Evolutionary conservation across 2,329 filamentous ascomycete genomes (phyloP), one percentile per base, ranked within the genome.

Genomic region (Calonectria naviculata): DNA sequence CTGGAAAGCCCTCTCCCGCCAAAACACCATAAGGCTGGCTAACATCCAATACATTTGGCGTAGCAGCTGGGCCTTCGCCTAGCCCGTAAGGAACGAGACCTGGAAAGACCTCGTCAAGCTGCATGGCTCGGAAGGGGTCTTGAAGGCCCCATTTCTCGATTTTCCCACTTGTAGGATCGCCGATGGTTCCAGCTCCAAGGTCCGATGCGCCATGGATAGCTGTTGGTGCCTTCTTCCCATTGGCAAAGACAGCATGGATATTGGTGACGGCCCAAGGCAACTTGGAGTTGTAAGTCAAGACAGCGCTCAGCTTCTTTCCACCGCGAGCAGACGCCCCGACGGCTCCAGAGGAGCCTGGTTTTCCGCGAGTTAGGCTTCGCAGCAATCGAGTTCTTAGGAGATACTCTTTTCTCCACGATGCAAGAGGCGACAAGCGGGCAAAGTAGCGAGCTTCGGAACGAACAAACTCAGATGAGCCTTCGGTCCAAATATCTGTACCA

Each of bases 331-430:
- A 87, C 13, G 89, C 84, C 13, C 90, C 89, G 67, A 86, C 83
- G 34, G 83, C 89, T 80, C 78, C 84, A 34, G 87, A 81, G 12
- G 86, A 85, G 76, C 89, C 84, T 70, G 96, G 95, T 80, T 95
- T 97, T 62, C 96, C 97, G 71, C 94, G 92, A 56, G 89, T 89
- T 68, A 98, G 86, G 72, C 94, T 97, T 52, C 95, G 91, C 64
- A 98, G 85, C 63, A 98, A 89, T 56, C 94, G 90, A 2, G 95
- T 98, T 56, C 97, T 90, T 68, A 98, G 85, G 58, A 98, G 93
- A 79, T 98, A 99, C 82, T 99, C 97, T 83, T 94, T 98, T 76
- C 96, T 91, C 96, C 97, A 98, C 10, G 95, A 97, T n/a, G 95
- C 93, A 72, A 95, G 85, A 4, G 92, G 88, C 12, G 94, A 97